A percentile compares a stretch with the other conserved stretches of the same genome.
Evolutionary conservation across 148 eudicot species (phyloP).

Genomic region (Selenicereus undatus): DNA sequence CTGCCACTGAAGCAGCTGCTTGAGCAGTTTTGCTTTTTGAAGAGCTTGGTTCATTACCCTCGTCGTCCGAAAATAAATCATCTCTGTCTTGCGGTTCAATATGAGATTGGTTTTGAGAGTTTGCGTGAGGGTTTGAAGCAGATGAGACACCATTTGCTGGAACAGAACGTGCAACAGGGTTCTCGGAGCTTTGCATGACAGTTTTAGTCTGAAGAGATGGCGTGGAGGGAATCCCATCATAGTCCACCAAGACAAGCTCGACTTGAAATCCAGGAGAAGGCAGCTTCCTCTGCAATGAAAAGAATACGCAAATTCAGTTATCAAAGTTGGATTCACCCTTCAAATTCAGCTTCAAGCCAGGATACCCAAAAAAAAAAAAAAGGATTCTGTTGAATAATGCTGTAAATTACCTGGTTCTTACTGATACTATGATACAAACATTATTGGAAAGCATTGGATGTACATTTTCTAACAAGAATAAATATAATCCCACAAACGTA

Average conservation of each 20-base stretch:
- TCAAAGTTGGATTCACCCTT: not conserved
- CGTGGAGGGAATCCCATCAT: constrained; percentile 42
- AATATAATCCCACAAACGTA: not conserved
- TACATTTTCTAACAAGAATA: not conserved
- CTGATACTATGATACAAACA: no score
- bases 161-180: constrained; percentile 32
- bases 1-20: constrained; percentile 31
- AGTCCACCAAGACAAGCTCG: constrained; percentile 90
- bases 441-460: not conserved
- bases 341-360: not conserved
- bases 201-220: constrained; percentile 42
- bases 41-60: constrained; percentile 52
- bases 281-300: constrained; percentile 65
- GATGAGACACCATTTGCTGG: constrained; percentile 32
- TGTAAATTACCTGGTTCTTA: no score
- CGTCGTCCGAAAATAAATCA: constrained; percentile 84
- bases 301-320: not conserved
- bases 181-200: constrained; percentile 33
- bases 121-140: constrained; percentile 31
- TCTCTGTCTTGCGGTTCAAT: constrained; percentile 45
- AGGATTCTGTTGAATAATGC: not conserved
- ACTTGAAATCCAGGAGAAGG: constrained; percentile 98
- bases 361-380: no score
- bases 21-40: constrained; percentile 37
- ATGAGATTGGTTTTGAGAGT: constrained; percentile 28